phyloP scores from a whole-genome alignment of 345 rosid species.

The Eucalyptus camaldulensis region DNA sequence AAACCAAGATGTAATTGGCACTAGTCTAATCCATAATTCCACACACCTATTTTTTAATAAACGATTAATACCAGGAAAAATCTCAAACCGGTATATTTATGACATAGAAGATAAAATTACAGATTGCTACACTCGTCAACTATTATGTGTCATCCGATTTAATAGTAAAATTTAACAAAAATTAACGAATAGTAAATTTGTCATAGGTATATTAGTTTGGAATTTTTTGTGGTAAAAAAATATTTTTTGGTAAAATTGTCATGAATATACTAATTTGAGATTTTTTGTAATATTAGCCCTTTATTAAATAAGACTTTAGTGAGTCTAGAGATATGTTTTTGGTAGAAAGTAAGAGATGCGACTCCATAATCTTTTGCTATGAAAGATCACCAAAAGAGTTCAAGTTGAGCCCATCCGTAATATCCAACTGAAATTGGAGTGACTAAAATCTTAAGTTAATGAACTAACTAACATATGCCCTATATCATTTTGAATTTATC shows the following conservation, averaged over 20 bases:
- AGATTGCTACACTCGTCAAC: fast-evolving
- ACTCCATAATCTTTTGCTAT: background rate
- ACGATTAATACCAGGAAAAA: fast-evolving
- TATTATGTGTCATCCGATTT: fast-evolving
- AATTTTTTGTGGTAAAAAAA: too few species aligned
- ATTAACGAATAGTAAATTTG: fast-evolving
- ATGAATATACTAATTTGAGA: fast-evolving
- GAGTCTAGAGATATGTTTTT: background rate
- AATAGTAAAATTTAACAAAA: too few species aligned
- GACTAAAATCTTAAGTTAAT: background rate
- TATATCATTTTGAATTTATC: background rate
- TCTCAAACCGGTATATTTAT: fast-evolving
- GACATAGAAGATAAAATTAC: fast-evolving
- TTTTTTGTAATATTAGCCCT: fast-evolving
- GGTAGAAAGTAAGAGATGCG: background rate
- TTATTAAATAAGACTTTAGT: too few species aligned
- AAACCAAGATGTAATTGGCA: background rate
- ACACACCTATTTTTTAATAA: too few species aligned
- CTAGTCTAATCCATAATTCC: fast-evolving
- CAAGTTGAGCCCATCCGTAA: fast-evolving
- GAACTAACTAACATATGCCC: background rate
- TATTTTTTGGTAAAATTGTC: too few species aligned
- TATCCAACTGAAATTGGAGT: background rate
- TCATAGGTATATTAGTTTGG: fast-evolving
- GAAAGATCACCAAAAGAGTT: fast-evolving